Evolutionary conservation across 1,284 basidiomycete species (phyloP).

Genomic region (Trametes sp.): DNA sequence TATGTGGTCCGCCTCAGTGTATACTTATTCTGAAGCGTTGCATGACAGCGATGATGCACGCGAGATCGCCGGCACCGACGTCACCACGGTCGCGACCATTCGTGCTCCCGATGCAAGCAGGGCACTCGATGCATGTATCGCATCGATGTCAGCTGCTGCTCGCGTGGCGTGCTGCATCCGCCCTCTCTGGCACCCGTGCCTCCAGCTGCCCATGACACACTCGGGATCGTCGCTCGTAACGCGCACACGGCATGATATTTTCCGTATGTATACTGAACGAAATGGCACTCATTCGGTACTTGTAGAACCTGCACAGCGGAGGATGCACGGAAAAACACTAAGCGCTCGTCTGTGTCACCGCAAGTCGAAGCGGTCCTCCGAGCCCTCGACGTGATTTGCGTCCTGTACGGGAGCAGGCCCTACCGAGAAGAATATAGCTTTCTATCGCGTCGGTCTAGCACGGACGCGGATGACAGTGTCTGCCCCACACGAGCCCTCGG

Average conservation of each 20-base stretch:
- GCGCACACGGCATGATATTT: not conserved
- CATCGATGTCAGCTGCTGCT: conserved; percentile 12
- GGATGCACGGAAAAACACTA: not conserved
- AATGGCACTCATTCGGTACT: not conserved
- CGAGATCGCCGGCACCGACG: not conserved
- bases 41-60: not conserved
- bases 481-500: not conserved
- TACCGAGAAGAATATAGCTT: not conserved
- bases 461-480: not conserved
- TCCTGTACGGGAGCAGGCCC: not conserved
- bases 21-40: not conserved
- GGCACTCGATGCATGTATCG: conserved; percentile 12
- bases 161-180: conserved; percentile 3
- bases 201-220: not conserved
- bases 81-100: conserved; percentile 14
- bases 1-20: not conserved
- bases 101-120: conserved; percentile 1
- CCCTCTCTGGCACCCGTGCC: not conserved
- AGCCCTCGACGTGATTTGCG: too few species aligned
- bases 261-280: not conserved
- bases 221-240: conserved; percentile 1
- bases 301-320: not conserved
- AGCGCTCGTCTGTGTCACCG: not conserved
- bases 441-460: not conserved
- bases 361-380: too few species aligned